Base-by-base conservation (phyloP, 1,284 basidiomycete species). In the Schizophyllum commune region DNA sequence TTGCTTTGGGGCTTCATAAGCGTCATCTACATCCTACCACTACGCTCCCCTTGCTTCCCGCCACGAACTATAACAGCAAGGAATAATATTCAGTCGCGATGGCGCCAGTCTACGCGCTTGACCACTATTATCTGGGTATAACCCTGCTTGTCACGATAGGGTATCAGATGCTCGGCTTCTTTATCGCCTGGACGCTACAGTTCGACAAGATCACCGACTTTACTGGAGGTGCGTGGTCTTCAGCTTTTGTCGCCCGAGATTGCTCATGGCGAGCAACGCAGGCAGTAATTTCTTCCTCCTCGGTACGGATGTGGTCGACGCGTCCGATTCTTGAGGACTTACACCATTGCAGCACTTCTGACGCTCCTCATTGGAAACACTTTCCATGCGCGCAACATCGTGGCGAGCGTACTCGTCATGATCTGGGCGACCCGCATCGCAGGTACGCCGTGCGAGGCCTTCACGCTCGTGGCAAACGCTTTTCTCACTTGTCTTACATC, bases 131-230 rank as follows among this genome's bases (percentile, higher is more conserved):
- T 68, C 79, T 91, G 4, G 72, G 76, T n/a, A 75, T 91, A 39
- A 87, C 88, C 5, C 72, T 88, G 22, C 77, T 91, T 51, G 79
- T 91, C 61, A 89, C 88, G 0, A 70, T 84, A 22, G 86, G 73
- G 20, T 90, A 85, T 71, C 89, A 91, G 69, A 73, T 85, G 0
- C 64, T 77, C 0, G 88, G 88, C 5, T 91, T 91, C 68, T 76
- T 80, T 13, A 83, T 91, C 60, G 85, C 87, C 5, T 89, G 83
- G 82, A 83, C 82, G 0, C 75, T 86, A 52, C 81, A 86, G 76
- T 87, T 89, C 68, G 87, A 90, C 72, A 89, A 89, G 70, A 85
- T 90, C 58, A 89, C 87, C 9, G 88, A 85, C 68, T 81, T 86
- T 63, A 85, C 83, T 3, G 83, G 84, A 11, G 82, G 83, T 81